Conservation (phyloP, 2,329 filamentous ascomycete species). For the Aspergillus costaricaensis region DNA sequence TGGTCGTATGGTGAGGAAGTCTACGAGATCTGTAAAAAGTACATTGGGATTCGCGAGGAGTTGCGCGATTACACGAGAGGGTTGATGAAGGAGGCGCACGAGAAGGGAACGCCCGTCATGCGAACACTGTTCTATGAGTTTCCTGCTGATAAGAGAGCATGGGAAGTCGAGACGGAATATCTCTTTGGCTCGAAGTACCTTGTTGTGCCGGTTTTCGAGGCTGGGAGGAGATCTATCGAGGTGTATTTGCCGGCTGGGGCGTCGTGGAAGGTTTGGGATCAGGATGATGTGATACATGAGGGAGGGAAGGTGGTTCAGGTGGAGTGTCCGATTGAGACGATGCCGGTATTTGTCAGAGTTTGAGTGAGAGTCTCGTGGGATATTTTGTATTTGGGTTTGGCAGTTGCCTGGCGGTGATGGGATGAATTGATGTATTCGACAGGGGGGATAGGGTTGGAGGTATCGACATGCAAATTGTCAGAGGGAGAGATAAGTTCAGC, state of each 20-base stretch:
- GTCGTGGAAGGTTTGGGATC: constrained; percentile 48
- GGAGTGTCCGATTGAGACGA: constrained; percentile 48
- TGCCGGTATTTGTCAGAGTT: constrained; percentile 49
- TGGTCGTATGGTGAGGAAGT: constrained; percentile 66
- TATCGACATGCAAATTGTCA: neutral
- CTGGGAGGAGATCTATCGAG: constrained; percentile 46
- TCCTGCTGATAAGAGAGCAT: constrained; percentile 54
- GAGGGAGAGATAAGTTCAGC: too few species aligned
- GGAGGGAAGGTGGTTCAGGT: constrained; percentile 47
- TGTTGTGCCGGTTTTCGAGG: constrained; percentile 57
- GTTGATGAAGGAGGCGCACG: constrained; percentile 62
- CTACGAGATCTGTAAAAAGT: constrained; percentile 62
- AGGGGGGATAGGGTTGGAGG: neutral
- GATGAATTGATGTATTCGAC: neutral
- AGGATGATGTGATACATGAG: constrained; percentile 33
- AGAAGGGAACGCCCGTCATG: constrained; percentile 63
- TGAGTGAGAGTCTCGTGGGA: neutral
- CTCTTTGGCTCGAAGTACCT: constrained; percentile 65
- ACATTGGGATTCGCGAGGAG: constrained; percentile 60
- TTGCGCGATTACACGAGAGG: constrained; percentile 59
- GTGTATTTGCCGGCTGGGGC: constrained; percentile 57
- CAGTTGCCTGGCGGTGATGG: neutral
- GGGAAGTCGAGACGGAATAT: constrained; percentile 63
- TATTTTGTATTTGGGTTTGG: too few species aligned
- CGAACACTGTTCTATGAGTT: constrained; percentile 66